Evolutionary conservation across 2,329 filamentous ascomycete species (phyloP).

Genomic region (Ceratocystis diversiconidia): DNA sequence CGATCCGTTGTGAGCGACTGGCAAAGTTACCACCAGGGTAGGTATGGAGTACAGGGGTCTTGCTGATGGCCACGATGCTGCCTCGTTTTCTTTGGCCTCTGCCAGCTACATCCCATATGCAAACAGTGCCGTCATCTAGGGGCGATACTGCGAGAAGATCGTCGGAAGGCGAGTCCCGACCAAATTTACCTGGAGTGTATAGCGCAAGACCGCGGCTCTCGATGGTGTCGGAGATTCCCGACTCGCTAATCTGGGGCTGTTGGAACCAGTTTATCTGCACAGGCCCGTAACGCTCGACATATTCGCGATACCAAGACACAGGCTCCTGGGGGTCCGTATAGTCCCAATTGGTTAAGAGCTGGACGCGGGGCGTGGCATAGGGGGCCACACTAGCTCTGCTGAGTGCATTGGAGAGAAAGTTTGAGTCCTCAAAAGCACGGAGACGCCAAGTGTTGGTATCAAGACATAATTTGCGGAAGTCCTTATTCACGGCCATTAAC

Average conservation of each 20-base stretch:
- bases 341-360: conserved; percentile 69
- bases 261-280: conserved; percentile 67
- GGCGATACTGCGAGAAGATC: conserved; percentile 53
- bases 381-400: background rate
- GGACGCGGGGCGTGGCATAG: conserved; percentile 19
- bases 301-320: conserved; percentile 78
- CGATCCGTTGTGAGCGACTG: conserved; percentile 27
- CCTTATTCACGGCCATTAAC: conserved; percentile 5
- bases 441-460: conserved; percentile 66
- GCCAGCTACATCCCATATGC: conserved; percentile 64
- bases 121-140: conserved; percentile 72
- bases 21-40: background rate
- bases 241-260: conserved; percentile 36
- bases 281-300: conserved; percentile 65
- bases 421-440: conserved; percentile 57
- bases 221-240: conserved; percentile 32
- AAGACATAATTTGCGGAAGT: conserved; percentile 50
- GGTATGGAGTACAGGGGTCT: conserved; percentile 43
- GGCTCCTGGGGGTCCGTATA: conserved; percentile 57
- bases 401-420: conserved; percentile 9
- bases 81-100: conserved; percentile 39
- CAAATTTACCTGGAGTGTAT: conserved; percentile 33
- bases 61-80: conserved; percentile 50
- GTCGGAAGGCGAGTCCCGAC: conserved; percentile 33
- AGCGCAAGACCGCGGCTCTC: conserved; percentile 64